Conservation (phyloP, 371 early-diverging fungal species). For the Rhizopus delemar region DNA sequence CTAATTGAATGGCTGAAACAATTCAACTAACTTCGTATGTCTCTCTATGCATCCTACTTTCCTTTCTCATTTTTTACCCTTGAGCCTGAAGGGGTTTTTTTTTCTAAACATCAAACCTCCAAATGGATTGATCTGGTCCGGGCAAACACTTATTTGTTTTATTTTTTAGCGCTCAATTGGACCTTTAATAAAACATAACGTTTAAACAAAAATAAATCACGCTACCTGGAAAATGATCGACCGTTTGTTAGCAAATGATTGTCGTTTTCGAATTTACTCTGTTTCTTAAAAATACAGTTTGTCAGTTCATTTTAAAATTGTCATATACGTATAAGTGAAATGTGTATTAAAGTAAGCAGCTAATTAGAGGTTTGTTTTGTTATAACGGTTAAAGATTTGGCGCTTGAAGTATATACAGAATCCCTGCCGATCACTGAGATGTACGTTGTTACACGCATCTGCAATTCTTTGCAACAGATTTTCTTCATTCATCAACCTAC, state of each 20-base stretch:
- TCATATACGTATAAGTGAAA: not conserved
- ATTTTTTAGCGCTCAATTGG: too few relatives aligned
- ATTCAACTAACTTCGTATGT: too few relatives aligned
- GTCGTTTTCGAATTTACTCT: conserved; percentile 1
- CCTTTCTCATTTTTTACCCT: too few relatives aligned
- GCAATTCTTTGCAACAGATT: conserved; percentile 13
- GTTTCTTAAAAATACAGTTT: not conserved
- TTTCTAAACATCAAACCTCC: too few relatives aligned
- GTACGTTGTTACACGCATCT: conserved; percentile 11
- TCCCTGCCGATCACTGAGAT: conserved; percentile 7
- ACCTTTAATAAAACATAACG: too few relatives aligned
- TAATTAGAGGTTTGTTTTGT: conserved; percentile 3
- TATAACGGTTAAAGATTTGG: conserved; percentile 4
- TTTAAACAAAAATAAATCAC: conserved; percentile 1
- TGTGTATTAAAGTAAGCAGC: not conserved
- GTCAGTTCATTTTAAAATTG: not conserved
- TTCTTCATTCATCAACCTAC: conserved; percentile 15
- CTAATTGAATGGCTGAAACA: too few relatives aligned
- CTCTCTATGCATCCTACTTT: too few relatives aligned
- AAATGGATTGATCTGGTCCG: too few relatives aligned
- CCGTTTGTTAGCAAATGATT: conserved; percentile 3
- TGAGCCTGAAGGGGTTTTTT: too few relatives aligned
- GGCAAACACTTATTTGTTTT: too few relatives aligned
- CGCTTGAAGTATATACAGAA: conserved; percentile 15
- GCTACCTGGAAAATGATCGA: not conserved